Conservation (phyloP, 148 eudicot genomes). For the Pouteria glomerata region DNA sequence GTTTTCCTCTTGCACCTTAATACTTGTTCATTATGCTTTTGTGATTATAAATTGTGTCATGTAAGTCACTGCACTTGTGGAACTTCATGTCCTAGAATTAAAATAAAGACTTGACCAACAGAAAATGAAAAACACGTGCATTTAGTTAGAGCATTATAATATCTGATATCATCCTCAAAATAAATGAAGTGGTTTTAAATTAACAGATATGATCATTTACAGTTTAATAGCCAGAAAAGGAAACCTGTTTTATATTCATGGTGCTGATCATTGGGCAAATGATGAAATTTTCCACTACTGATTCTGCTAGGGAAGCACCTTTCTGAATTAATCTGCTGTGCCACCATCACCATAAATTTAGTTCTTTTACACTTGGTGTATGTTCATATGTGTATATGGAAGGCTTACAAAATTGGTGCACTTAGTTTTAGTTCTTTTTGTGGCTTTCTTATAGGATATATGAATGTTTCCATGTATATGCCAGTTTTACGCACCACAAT, state of each 20-base stretch:
- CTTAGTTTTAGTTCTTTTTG: not conserved
- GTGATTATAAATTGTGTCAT: not conserved
- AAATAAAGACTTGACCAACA: not conserved
- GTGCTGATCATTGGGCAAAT: not conserved
- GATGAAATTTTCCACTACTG: not conserved
- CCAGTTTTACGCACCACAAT: not conserved
- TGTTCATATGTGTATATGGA: not conserved
- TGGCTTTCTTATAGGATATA: not conserved
- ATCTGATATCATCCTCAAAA: not conserved
- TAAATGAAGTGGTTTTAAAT: not conserved
- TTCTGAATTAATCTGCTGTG: not conserved
- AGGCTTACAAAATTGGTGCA: not conserved
- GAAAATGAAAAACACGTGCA: not conserved
- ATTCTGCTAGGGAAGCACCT: not conserved
- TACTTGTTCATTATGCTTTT: not conserved
- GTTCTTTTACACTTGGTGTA: not conserved
- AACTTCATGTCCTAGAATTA: not conserved
- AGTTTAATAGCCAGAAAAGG: not conserved
- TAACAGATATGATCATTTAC: no score
- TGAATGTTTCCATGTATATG: not conserved
- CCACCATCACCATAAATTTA: not conserved
- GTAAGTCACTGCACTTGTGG: not conserved
- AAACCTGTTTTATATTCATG: not conserved
- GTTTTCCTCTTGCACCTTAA: constrained; percentile 24
- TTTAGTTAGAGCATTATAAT: not conserved